Evolutionary conservation across 306 rosid genomes (phyloP), one percentile per base, ranked within the genome.

Genomic region (Prinsepia uniflora): DNA sequence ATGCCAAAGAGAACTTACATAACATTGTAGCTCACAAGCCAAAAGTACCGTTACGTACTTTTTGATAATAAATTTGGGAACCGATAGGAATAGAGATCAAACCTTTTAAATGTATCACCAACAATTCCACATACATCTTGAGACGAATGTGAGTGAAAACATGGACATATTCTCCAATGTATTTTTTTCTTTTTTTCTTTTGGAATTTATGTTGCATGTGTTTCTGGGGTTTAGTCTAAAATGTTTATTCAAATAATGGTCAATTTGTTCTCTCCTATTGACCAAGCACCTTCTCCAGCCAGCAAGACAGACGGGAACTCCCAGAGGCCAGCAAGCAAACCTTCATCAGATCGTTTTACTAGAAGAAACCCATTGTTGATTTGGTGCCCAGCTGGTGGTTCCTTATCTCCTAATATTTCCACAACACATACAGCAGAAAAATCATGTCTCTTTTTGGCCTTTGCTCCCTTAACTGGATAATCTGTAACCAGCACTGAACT

Each of bases 281-380:
- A 10, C 72, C 68, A 75, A 56, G 57, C 67, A 73, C 83, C 80
- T 75, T 90, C 96, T 78, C 86, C 93, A 42, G 85, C 80, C 75
- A 93, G 36, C 60, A 68, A 75, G 75, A 81, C 88, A 66, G 98
- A 93, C 0, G 98, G 98, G 81, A 93, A 93, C 85, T 93, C 98
- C 98, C 98, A 90, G 10, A 88, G 93, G 72, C 96, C 96, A 40
- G 98, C 98, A 71, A 93, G 98, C 83, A 93, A 84, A 63, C 98
- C 98, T 75, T 88, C 93, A 22, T 85, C 81, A 1, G 96, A 96
- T 80, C 98, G 84, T 81, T 93, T 93, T 14, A 86, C 90, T 20
- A 93, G 87, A 84, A 93, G 81, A 79, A 90, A 90, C 71, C 67
- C 75, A 80, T 90, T 79, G 72, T 74, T 68, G 40, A 82, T 75